These are phyloP conservation scores for Pilatotrama ljubarskyi DNA, from an alignment of 768 basidiomycete genomes.

Conservation along the genomic window DNA sequence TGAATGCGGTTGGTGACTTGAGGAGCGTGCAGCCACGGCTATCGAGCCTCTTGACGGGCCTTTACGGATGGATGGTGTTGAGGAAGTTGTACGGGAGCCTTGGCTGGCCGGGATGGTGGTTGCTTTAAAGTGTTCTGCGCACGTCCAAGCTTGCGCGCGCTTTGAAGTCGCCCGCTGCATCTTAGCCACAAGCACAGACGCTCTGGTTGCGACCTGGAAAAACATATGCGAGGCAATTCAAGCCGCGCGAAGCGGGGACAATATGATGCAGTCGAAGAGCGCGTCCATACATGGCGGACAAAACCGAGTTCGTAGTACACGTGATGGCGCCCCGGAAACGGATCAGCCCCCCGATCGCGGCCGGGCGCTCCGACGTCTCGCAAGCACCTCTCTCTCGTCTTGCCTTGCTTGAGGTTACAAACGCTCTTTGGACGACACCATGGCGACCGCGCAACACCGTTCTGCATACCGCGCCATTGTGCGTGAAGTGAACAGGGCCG, in stretches of 20 bases:
- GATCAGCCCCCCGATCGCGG: neutral
- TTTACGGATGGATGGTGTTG: neutral
- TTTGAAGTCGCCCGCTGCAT: neutral
- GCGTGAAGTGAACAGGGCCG: conserved; percentile 55
- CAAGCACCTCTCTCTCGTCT: too few relatives aligned
- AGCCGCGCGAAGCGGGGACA: neutral
- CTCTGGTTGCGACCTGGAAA: neutral
- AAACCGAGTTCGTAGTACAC: conserved; percentile 1
- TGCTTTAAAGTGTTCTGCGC: conserved; percentile 1
- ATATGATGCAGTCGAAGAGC: neutral
- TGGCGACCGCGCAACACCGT: conserved; percentile 14
- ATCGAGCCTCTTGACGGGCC: conserved; percentile 12
- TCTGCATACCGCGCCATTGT: conserved; percentile 52
- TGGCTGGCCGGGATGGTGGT: neutral
- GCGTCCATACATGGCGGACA: conserved; percentile 16
- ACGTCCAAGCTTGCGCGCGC: conserved; percentile 7
- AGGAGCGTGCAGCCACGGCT: neutral
- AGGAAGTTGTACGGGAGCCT: neutral
- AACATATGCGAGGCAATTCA: neutral
- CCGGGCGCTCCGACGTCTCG: conserved; percentile 2
- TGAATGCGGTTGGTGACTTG: neutral
- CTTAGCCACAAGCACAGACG: conserved; percentile 1
- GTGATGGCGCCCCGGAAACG: conserved; percentile 5
- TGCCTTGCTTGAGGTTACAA: neutral
- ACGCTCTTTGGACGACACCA: neutral